A percentile compares a stretch with the other conserved stretches of the same genome.
phyloP scores from a whole-genome alignment of 352 stramenopile genomes.

The Aphanomyces astaci region DNA sequence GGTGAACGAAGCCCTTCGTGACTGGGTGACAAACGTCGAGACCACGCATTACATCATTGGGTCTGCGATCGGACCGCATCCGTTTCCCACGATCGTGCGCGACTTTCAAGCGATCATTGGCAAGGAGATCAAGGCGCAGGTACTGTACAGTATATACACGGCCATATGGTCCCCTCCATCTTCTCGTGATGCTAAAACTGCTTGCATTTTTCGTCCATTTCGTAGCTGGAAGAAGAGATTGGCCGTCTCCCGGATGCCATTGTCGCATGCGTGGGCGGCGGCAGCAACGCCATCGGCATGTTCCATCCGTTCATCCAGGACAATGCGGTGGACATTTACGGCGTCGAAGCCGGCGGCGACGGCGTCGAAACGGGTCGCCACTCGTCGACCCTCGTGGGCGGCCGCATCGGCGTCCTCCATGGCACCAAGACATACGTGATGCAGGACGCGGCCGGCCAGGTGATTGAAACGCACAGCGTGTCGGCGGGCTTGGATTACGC shows the following conservation, averaged over 20 bases:
- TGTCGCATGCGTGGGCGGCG: slow-evolving; percentile 95
- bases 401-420: slow-evolving; percentile 93
- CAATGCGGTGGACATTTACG: slow-evolving; percentile 89
- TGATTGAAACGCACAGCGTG: slow-evolving; percentile 93
- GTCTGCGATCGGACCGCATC: slow-evolving; percentile 95
- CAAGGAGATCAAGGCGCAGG: slow-evolving; percentile 87
- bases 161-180: too few relatives aligned
- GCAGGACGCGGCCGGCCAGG: slow-evolving; percentile 92
- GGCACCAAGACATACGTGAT: slow-evolving; percentile 97
- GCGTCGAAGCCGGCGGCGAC: slow-evolving; percentile 94
- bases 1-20: slow-evolving; percentile 97
- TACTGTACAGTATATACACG: too few relatives aligned
- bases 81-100: slow-evolving; percentile 97
- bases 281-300: slow-evolving; percentile 98
- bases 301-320: slow-evolving; percentile 97
- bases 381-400: slow-evolving; percentile 92
- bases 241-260: slow-evolving; percentile 93
- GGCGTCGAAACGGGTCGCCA: slow-evolving; percentile 84
- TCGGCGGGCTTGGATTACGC: slow-evolving; percentile 97
- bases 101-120: slow-evolving; percentile 98
- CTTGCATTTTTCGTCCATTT: too few relatives aligned
- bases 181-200: too few relatives aligned
- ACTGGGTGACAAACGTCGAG: slow-evolving; percentile 98
- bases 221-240: slow-evolving; percentile 88
- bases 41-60: slow-evolving; percentile 99